Base-by-base conservation (phyloP, 208 protist species). In the Trypanosomatidae sp. region DNA sequence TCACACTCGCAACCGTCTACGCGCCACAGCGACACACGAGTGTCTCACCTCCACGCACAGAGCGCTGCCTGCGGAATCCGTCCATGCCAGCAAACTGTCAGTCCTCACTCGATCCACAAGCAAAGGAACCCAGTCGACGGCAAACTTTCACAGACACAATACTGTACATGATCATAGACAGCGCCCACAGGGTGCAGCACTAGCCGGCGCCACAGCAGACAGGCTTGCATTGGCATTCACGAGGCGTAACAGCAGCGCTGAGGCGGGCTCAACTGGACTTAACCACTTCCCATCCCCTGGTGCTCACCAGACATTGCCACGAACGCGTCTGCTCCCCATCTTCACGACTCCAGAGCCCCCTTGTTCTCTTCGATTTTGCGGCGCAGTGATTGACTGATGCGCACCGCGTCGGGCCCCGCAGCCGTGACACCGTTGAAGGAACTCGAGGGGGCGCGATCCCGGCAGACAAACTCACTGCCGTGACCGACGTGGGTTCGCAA, bases 331-430 rank as follows among this genome's bases (percentile, higher is more conserved):
- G 22, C 47, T 17, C 17, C 28, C 36, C 10, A 52, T 78, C 50
- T 12, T 68, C 44, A 72, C 36, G 39, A 28, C 8, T 41, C 55
- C 36, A 60, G 33, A 28, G 56, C 17, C 0, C 41, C 28, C 49
- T 86, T 82, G 36, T 73, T 80, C 33, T 72, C 72, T 28, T 83
- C 74, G 39, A 84, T 87, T 69, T 84, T 87, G 10, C 79, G 68
- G 22, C 75, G 70, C 7, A 83, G 72, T 12, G 82, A 74, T 10
- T 69, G 69, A 43, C 74, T 86, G 39, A 83, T 82, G 41, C 67
- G 69, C 25, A 43, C 17, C n/a, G 30, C 7, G 17, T 46, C 12
- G 17, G 64, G 1, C 55, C 39, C 47, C 17, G 39, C 8, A 13
- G 64, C 25, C 25, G 50, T 9, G 2, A 17, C 19, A 62, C 49